A percentile compares a stretch with the other conserved stretches of the same genome.
phyloP scores from a whole-genome alignment of 345 rosid species.

The Bruguiera parviflora region DNA sequence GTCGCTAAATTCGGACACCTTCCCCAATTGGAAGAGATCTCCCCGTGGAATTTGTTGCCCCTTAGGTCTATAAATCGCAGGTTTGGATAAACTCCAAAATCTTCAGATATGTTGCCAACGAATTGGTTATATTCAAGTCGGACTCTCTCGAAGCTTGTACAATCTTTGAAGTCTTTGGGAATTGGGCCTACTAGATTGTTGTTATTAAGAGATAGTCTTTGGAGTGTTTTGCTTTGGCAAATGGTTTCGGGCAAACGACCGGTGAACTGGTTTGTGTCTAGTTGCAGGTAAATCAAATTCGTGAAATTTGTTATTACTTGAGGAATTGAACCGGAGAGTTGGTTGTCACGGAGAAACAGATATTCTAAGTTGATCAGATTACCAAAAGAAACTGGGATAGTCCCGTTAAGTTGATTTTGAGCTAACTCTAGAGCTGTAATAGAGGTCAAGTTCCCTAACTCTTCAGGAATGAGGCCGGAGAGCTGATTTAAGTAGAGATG shows the following conservation, averaged over 20 bases:
- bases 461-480: background rate
- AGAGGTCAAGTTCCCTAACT: constrained; percentile 1
- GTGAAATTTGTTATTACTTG: constrained; percentile 1
- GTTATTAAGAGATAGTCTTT: rapidly evolving
- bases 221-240: constrained; percentile 9
- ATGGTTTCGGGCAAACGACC: constrained; percentile 18
- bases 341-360: background rate
- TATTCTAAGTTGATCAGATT: background rate
- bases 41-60: constrained; percentile 20
- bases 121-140: constrained; percentile 9
- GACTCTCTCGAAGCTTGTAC: constrained; percentile 8
- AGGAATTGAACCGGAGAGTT: constrained; percentile 13
- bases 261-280: background rate
- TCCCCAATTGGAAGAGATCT: constrained; percentile 20
- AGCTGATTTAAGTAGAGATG: constrained; percentile 6
- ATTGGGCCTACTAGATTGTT: constrained; percentile 19
- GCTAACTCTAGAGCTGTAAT: background rate
- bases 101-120: constrained; percentile 8
- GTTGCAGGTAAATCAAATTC: background rate
- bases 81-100: constrained; percentile 13
- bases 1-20: constrained; percentile 1
- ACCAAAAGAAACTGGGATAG: background rate
- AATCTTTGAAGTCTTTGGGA: constrained; percentile 18
- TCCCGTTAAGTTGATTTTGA: background rate
- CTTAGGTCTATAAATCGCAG: constrained; percentile 16